A percentile compares a stretch with the other conserved stretches of the same genome.
Evolutionary conservation across 106 monocot species (phyloP).

Genomic region (Allium sativum): DNA sequence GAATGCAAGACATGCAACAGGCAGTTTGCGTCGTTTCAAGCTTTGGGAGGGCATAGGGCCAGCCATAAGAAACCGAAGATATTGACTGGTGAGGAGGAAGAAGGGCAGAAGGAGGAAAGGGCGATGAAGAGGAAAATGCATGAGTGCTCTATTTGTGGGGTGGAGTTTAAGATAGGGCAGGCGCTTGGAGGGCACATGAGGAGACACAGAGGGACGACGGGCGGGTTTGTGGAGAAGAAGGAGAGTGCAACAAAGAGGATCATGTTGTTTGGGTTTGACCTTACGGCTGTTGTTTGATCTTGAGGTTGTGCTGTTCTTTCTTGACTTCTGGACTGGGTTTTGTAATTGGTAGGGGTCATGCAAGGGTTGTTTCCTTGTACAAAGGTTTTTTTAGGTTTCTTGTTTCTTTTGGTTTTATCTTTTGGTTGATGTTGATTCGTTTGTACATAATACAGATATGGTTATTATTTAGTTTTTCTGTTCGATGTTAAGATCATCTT

Average conservation of each 20-base stretch:
- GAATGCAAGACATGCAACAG: conserved; percentile 64
- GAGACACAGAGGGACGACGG: conserved; percentile 16
- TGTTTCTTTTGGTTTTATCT: too few relatives aligned
- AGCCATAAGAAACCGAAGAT: conserved; percentile 57
- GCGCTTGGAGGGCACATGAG: conserved; percentile 44
- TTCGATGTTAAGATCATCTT: too few relatives aligned
- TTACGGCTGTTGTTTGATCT: background rate
- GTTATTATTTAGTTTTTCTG: too few relatives aligned
- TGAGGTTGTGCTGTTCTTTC: too few relatives aligned
- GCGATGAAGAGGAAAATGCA: conserved; percentile 18
- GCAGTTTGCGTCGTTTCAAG: conserved; percentile 53
- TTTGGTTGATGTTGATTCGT: too few relatives aligned
- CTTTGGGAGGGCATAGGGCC: conserved; percentile 53
- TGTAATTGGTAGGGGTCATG: too few relatives aligned
- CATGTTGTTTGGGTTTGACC: background rate
- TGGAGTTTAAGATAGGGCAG: conserved; percentile 30
- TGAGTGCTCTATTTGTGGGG: conserved; percentile 30
- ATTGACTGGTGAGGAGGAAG: background rate
- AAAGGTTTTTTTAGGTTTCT: too few relatives aligned
- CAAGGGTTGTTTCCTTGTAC: too few relatives aligned
- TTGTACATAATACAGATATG: too few relatives aligned
- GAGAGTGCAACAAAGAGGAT: background rate
- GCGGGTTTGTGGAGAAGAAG: background rate
- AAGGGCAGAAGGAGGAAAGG: background rate
- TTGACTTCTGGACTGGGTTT: too few relatives aligned